Evolutionary conservation across 1,284 basidiomycete species (phyloP).

Genomic region (Cerioporus squamosus): DNA sequence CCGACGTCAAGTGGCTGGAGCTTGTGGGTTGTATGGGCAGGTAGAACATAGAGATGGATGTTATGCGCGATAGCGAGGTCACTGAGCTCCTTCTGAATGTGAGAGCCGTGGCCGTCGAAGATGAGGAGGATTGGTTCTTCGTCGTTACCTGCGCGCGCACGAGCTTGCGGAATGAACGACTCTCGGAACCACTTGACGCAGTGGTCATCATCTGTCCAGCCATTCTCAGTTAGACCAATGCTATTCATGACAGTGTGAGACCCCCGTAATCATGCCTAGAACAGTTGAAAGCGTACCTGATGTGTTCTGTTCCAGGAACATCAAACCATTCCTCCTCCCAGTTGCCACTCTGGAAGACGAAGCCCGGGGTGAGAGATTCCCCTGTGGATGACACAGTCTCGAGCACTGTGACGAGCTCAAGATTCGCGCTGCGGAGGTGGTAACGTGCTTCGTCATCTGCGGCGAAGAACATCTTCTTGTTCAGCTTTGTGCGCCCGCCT

Average conservation of each 20-base stretch:
- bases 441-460: slow-evolving; percentile 25
- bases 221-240: slow-evolving; percentile 35
- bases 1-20: slow-evolving; percentile 33
- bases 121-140: slow-evolving; percentile 39
- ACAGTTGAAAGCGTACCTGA: slow-evolving; percentile 24
- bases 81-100: slow-evolving; percentile 37
- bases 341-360: slow-evolving; percentile 30
- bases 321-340: no score
- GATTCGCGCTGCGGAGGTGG: slow-evolving; percentile 31
- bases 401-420: slow-evolving; percentile 42
- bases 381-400: slow-evolving; percentile 36
- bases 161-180: slow-evolving; percentile 36
- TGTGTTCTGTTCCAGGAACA: no score
- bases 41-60: slow-evolving; percentile 29
- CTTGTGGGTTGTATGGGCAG: slow-evolving; percentile 32
- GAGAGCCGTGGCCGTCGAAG: slow-evolving; percentile 47
- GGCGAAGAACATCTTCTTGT: slow-evolving; percentile 28
- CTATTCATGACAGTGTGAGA: slow-evolving; percentile 38
- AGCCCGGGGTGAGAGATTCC: slow-evolving; percentile 37
- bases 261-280: not conserved
- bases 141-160: slow-evolving; percentile 24
- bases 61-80: slow-evolving; percentile 32
- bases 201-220: slow-evolving; percentile 46
- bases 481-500: slow-evolving; percentile 15
- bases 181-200: slow-evolving; percentile 39